phyloP scores from a whole-genome alignment of 1,284 basidiomycete genomes.

The Cryptococcus jaspeensis region DNA sequence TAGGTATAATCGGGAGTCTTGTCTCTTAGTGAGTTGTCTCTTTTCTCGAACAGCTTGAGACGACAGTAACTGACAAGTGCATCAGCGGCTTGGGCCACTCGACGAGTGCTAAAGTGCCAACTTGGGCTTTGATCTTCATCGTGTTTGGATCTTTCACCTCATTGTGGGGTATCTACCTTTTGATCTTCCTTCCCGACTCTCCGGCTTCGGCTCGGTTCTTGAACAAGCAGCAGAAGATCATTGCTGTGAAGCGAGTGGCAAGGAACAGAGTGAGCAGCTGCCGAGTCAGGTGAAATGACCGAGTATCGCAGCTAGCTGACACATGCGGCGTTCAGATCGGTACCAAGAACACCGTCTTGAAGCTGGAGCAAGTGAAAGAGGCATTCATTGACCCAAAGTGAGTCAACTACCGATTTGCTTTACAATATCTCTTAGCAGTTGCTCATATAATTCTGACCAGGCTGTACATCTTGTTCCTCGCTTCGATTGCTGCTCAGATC shows the following conservation, averaged over 20 bases:
- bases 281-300: too few species aligned
- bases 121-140: constrained; percentile 21
- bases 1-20: constrained; percentile 10
- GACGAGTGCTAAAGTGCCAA: constrained; percentile 6
- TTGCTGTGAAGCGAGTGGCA: constrained; percentile 23
- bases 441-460: neutral
- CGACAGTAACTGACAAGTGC: too few species aligned
- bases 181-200: constrained; percentile 22
- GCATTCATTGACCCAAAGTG: constrained; percentile 41
- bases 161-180: constrained; percentile 17
- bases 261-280: constrained; percentile 7
- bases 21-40: neutral
- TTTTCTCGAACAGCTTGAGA: neutral
- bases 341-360: constrained; percentile 39
- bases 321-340: constrained; percentile 5
- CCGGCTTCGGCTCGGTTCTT: constrained; percentile 18
- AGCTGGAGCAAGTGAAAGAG: constrained; percentile 37
- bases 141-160: constrained; percentile 20
- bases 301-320: too few species aligned
- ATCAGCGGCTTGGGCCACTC: constrained; percentile 17
- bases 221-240: constrained; percentile 17
- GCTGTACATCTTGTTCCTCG: constrained; percentile 37
- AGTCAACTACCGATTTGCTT: neutral
- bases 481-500: constrained; percentile 16
- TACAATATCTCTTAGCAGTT: too few species aligned